These are phyloP conservation scores for Andalucia godoyi DNA, from an alignment of 78 protist species.

Conservation along the genomic window DNA sequence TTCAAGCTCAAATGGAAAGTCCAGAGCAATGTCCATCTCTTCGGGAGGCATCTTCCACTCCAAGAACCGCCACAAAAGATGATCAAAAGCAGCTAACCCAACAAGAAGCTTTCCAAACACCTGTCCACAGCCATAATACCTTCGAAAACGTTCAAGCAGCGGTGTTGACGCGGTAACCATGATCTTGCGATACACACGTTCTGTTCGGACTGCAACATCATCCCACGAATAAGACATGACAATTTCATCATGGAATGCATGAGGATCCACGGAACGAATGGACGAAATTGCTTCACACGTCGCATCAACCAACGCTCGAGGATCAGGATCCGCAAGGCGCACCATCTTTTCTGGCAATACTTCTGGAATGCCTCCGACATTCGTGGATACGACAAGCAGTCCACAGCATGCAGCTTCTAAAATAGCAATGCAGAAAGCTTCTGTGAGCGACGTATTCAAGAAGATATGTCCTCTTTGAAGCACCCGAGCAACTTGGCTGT, in stretches of 20 bases:
- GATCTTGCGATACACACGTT: conserved; percentile 13
- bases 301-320: background rate
- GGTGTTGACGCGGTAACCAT: background rate
- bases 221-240: conserved; percentile 67
- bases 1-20: too few species aligned
- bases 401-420: conserved; percentile 91
- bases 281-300: background rate
- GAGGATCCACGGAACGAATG: background rate
- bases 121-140: background rate
- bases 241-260: conserved; percentile 1
- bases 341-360: conserved; percentile 72
- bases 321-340: conserved; percentile 50
- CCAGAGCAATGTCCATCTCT: background rate
- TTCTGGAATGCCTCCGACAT: conserved; percentile 93
- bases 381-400: conserved; percentile 64
- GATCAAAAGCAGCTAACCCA: background rate
- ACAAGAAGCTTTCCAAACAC: background rate
- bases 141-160: background rate
- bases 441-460: conserved; percentile 89
- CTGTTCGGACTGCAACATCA: conserved; percentile 66
- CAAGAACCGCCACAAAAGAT: background rate
- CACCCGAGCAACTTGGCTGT: conserved; percentile 66
- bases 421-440: conserved; percentile 96
- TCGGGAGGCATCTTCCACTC: background rate
- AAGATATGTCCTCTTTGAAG: conserved; percentile 86